A percentile compares a stretch with the other conserved stretches of the same genome.
phyloP scores from a whole-genome alignment of 2,329 filamentous ascomycete species.

The Paecilomyces dactylethromorphus region DNA sequence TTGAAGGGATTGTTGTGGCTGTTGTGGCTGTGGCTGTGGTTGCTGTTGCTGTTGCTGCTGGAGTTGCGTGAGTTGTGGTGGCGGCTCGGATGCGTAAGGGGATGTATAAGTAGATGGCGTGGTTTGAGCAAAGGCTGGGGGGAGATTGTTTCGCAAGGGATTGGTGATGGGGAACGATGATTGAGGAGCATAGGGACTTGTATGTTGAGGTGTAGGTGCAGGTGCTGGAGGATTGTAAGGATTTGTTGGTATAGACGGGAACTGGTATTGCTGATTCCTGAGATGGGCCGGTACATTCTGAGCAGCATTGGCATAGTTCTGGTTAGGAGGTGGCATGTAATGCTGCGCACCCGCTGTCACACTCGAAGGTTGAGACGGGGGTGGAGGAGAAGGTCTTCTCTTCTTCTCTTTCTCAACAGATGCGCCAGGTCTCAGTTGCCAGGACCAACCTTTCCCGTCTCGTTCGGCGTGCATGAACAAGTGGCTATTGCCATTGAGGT shows the following conservation, averaged over 20 bases:
- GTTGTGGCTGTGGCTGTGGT: constrained; percentile 2
- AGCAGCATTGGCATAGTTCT: constrained; percentile 23
- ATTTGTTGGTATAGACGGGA: constrained; percentile 27
- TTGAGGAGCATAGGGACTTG: constrained; percentile 17
- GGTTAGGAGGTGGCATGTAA: constrained; percentile 28
- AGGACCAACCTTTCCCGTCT: constrained; percentile 58
- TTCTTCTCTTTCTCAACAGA: constrained; percentile 55
- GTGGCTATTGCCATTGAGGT: constrained; percentile 51
- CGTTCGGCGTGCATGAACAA: constrained; percentile 55
- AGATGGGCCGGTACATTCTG: constrained; percentile 20
- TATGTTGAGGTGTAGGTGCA: constrained; percentile 16
- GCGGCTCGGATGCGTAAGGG: constrained; percentile 33
- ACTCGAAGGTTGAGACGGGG: constrained; percentile 23
- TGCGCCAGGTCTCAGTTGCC: constrained; percentile 53
- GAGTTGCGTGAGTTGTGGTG: constrained; percentile 18
- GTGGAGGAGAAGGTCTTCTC: constrained; percentile 40
- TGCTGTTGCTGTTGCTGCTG: constrained; percentile 10
- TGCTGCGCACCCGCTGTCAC: constrained; percentile 21
- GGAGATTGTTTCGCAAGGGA: constrained; percentile 32
- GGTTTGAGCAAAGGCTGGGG: constrained; percentile 30
- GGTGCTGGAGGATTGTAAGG: constrained; percentile 24
- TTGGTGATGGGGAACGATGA: constrained; percentile 26
- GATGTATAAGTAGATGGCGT: constrained; percentile 33
- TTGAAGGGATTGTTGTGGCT: constrained; percentile 3
- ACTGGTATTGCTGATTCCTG: constrained; percentile 32